phyloP scores from a whole-genome alignment of 2,329 filamentous ascomycete species.

The Sporothrix dimorphospora region DNA sequence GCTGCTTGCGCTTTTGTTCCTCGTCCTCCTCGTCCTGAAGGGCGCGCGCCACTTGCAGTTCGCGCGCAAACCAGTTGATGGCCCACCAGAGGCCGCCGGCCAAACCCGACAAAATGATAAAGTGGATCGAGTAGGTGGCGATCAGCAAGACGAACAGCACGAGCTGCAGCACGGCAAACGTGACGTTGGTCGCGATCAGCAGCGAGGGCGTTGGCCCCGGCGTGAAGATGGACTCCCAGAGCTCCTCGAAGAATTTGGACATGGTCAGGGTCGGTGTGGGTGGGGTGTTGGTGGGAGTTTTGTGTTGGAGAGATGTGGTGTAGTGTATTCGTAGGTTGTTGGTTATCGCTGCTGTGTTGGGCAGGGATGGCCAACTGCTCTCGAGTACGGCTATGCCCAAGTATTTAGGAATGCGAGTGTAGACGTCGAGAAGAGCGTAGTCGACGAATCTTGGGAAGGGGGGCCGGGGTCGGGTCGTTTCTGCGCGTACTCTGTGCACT shows the following conservation, averaged over 20 bases:
- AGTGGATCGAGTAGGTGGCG: conserved; percentile 86
- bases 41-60: conserved; percentile 55
- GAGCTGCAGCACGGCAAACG: conserved; percentile 83
- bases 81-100: conserved; percentile 85
- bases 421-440: not conserved
- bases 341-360: not conserved
- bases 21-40: conserved; percentile 45
- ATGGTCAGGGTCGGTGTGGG: conserved; percentile 44
- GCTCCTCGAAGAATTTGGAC: conserved; percentile 69
- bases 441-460: not conserved
- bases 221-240: conserved; percentile 92
- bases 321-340: not conserved
- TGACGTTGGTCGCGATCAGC: conserved; percentile 84
- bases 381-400: not conserved
- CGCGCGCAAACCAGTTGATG: conserved; percentile 94
- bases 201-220: conserved; percentile 88
- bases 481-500: not conserved
- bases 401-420: not conserved
- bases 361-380: not conserved
- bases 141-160: conserved; percentile 76
- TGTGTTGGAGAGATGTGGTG: not conserved
- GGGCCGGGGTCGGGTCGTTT: not conserved
- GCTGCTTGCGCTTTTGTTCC: conserved; percentile 35
- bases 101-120: conserved; percentile 77
- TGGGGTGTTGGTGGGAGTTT: not conserved